phyloP scores from a whole-genome alignment of 106 monocot genomes.

The Dendrobium chrysotoxum region DNA sequence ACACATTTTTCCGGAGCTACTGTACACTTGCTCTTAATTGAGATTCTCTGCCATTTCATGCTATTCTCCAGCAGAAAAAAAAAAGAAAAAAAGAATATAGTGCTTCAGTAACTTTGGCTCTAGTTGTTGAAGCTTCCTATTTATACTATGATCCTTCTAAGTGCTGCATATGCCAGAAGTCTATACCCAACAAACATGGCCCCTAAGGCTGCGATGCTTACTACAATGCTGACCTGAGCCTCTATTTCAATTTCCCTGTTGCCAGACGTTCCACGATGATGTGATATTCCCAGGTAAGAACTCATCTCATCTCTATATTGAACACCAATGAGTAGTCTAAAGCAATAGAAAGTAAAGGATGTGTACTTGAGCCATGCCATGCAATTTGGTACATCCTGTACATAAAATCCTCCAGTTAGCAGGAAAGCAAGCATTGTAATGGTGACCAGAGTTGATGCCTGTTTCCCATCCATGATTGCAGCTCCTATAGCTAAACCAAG shows the following conservation, averaged over 20 bases:
- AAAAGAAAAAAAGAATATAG: background rate
- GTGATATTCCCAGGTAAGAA: background rate
- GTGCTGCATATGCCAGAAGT: constrained; percentile 57
- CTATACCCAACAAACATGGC: constrained; percentile 69
- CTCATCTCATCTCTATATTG: background rate
- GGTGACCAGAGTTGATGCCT: constrained; percentile 28
- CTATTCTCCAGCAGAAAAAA: background rate
- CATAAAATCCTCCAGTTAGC: constrained; percentile 27
- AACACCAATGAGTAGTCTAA: background rate
- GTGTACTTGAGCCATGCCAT: background rate
- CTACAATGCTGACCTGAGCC: constrained; percentile 12
- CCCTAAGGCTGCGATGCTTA: constrained; percentile 31
- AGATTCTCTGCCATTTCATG: no score
- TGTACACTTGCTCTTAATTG: background rate
- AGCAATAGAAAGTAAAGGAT: background rate
- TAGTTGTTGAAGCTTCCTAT: background rate
- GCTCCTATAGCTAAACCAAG: constrained; percentile 26
- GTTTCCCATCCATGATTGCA: constrained; percentile 30
- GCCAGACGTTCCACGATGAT: background rate
- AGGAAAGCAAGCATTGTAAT: constrained; percentile 24
- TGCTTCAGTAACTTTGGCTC: background rate
- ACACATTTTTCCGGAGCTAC: background rate
- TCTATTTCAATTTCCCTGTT: constrained; percentile 6
- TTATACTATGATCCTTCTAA: constrained; percentile 38
- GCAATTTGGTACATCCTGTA: constrained; percentile 2